Evolutionary conservation across 2,329 filamentous ascomycete species (phyloP).

Genomic region (Colletotrichum simmondsii): DNA sequence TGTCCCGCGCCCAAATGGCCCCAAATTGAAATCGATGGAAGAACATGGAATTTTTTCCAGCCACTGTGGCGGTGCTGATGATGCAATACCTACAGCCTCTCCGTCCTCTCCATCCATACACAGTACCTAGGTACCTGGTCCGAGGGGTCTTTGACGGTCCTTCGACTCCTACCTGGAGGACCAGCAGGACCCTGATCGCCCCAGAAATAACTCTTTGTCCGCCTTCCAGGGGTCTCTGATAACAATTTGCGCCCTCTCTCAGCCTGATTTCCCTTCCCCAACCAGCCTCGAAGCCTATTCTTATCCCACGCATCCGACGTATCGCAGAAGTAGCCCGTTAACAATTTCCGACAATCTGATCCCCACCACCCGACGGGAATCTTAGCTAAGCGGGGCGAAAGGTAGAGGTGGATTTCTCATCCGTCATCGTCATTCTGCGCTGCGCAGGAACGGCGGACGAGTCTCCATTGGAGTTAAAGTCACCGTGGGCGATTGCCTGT

Average conservation of each 20-base stretch:
- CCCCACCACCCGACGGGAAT: background rate
- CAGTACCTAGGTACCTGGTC: slow-evolving; percentile 1
- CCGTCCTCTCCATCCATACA: background rate
- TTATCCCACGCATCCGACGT: background rate
- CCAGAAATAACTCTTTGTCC: background rate
- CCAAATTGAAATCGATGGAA: slow-evolving; percentile 35
- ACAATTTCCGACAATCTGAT: slow-evolving; percentile 17
- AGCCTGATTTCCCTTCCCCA: slow-evolving; percentile 11
- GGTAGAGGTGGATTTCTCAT: slow-evolving; percentile 17
- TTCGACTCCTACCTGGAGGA: background rate
- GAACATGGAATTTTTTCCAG: slow-evolving; percentile 36
- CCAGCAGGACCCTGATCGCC: slow-evolving; percentile 24
- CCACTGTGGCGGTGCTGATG: slow-evolving; percentile 37
- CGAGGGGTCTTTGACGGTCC: slow-evolving; percentile 6
- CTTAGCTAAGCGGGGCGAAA: slow-evolving; percentile 22
- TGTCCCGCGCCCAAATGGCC: slow-evolving; percentile 26
- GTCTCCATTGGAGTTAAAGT: background rate
- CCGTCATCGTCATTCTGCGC: slow-evolving; percentile 17
- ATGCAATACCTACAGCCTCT: slow-evolving; percentile 27
- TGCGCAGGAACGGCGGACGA: background rate
- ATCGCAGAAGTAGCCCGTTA: slow-evolving; percentile 9
- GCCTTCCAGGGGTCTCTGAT: slow-evolving; percentile 1
- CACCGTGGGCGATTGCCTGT: background rate
- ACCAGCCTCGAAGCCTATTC: slow-evolving; percentile 14
- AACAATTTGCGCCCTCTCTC: background rate